Evolutionary conservation across 306 rosid species (phyloP).

Genomic region (Sicyos edulis): DNA sequence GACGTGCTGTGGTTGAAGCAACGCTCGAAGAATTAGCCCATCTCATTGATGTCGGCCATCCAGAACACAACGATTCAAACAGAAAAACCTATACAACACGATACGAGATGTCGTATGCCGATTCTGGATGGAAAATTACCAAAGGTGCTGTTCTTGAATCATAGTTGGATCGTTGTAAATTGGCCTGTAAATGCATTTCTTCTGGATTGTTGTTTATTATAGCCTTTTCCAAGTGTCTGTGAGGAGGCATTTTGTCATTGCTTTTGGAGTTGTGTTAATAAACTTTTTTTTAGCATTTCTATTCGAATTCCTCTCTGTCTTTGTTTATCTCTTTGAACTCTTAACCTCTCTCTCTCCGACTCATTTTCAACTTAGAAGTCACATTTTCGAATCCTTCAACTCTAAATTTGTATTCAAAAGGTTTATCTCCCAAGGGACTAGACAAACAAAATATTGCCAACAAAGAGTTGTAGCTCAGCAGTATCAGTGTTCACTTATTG

Average conservation of each 20-base stretch:
- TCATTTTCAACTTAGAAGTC: too few species aligned
- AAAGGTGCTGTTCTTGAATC: constrained; percentile 91
- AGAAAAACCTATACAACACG: constrained; percentile 76
- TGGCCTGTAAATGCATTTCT: constrained; percentile 28
- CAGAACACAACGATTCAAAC: constrained; percentile 62
- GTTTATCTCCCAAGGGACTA: too few species aligned
- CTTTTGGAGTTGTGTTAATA: constrained; percentile 1
- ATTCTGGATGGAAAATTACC: constrained; percentile 78
- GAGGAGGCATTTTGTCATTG: not conserved
- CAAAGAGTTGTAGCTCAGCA: too few species aligned
- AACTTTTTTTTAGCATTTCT: not conserved
- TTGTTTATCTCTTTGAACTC: too few species aligned
- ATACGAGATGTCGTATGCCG: constrained; percentile 65
- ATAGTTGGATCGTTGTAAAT: constrained; percentile 25
- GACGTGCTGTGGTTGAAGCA: constrained; percentile 84
- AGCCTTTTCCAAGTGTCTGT: too few species aligned
- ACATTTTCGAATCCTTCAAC: too few species aligned
- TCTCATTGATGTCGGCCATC: constrained; percentile 58
- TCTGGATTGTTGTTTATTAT: too few species aligned
- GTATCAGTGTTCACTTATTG: too few species aligned
- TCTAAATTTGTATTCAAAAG: too few species aligned
- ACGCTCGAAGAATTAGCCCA: constrained; percentile 64
- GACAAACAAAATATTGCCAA: too few species aligned
- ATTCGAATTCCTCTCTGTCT: too few species aligned
- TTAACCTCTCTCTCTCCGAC: too few species aligned